Base-by-base conservation (phyloP, 2,329 filamentous ascomycete genomes). In the Parastagonospora nodorum region DNA sequence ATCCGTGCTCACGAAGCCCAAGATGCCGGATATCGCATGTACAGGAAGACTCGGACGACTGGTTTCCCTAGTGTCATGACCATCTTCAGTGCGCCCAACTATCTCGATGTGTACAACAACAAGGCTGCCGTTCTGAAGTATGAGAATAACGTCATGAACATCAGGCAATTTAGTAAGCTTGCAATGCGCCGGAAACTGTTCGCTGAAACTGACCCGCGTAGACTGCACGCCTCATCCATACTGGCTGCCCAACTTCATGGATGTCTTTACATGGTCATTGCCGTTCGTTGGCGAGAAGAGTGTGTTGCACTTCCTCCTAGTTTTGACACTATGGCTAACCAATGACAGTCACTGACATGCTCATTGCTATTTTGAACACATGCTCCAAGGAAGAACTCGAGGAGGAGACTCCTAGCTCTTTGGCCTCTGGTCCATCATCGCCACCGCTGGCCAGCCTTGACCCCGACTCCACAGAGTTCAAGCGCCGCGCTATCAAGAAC, bases 101-200 rank as follows among this genome's bases (percentile, higher is more conserved):
- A 99, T 73, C 86, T 99, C 58, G 94, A 99, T 69, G 92, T 99
- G 32, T 99, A 99, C 79, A 99, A 99, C 85, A 99, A 99, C 83
- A 99, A 99, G 81, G 94, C 94, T 2, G 94, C 94, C 0, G 94
- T 99, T 35, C 81, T 99, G 67, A 99, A 99, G 79, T 99, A 99
- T 74, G 94, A 99, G 79, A 99, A 99, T 78, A 99, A 99, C 71
- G 94, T 99, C 55, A 99, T 99, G 94, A 99, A 99, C 81, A 99
- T 99, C 72, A 86, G 94, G 52, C 94, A 99, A 76, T 99, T 99
- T 81, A 99, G 69, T 74, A 64, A 55, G 72, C 63, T 10, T 31
- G 16, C 16, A 10, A 12, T 27, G 3, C 10, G 11, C 12, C 14
- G 39, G n/a, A n/a, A n/a, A 12, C 11, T 14, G 11, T 8, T 37